Conservation (phyloP, 371 early-diverging fungal genomes). For the Syncephalastrum sp. region DNA sequence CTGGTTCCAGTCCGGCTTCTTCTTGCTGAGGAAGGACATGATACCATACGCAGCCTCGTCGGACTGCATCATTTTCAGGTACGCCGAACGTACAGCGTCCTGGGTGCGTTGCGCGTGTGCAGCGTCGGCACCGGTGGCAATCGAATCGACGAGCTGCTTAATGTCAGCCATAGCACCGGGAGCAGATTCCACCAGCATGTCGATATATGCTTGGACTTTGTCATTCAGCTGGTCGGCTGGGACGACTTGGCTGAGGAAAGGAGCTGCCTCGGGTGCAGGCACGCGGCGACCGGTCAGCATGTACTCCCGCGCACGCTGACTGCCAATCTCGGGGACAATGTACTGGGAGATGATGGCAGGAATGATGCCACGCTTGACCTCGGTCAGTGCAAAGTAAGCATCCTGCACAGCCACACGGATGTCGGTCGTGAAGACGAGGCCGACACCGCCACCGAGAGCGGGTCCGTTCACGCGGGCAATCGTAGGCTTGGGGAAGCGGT, state of each 20-base stretch:
- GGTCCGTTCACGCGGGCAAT: slow-evolving; percentile 72
- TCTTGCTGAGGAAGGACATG: slow-evolving; percentile 53
- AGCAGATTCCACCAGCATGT: slow-evolving; percentile 50
- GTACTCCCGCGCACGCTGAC: slow-evolving; percentile 54
- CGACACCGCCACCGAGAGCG: slow-evolving; percentile 73
- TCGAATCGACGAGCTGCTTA: slow-evolving; percentile 49
- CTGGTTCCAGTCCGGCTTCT: slow-evolving; percentile 61
- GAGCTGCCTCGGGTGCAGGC: slow-evolving; percentile 35
- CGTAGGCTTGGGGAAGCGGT: slow-evolving; percentile 59
- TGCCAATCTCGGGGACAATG: slow-evolving; percentile 66
- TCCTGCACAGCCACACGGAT: slow-evolving; percentile 51
- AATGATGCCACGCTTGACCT: slow-evolving; percentile 67
- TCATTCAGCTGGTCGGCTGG: slow-evolving; percentile 37
- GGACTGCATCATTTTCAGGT: slow-evolving; percentile 64
- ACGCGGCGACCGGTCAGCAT: slow-evolving; percentile 67
- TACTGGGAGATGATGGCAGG: slow-evolving; percentile 74
- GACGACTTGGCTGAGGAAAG: slow-evolving; percentile 42
- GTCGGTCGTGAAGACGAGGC: slow-evolving; percentile 66
- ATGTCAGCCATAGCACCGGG: slow-evolving; percentile 58
- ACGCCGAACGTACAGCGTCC: slow-evolving; percentile 39
- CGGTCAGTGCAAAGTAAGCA: slow-evolving; percentile 62
- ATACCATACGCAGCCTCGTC: slow-evolving; percentile 73
- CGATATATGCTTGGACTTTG: slow-evolving; percentile 41
- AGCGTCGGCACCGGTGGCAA: slow-evolving; percentile 37
- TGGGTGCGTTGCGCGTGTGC: slow-evolving; percentile 27